A percentile compares a stretch with the other conserved stretches of the same genome.
Evolutionary conservation across 2,329 filamentous ascomycete genomes (phyloP).

Genomic region (Rhynchosporium agropyri): DNA sequence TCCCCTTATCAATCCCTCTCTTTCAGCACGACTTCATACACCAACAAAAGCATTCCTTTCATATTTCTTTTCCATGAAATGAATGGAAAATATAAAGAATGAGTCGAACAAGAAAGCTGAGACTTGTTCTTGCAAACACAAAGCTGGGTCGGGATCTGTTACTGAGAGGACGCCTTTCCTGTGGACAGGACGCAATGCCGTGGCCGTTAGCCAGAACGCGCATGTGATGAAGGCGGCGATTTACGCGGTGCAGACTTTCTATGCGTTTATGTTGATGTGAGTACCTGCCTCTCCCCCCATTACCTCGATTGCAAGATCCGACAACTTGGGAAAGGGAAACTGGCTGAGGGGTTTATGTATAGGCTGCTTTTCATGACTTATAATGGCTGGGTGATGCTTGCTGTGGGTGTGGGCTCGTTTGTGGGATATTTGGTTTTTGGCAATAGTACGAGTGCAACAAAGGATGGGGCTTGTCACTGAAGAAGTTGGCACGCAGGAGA

Average conservation of each 20-base stretch:
- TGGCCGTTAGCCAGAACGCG: conserved; percentile 63
- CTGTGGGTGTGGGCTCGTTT: conserved; percentile 86
- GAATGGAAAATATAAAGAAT: conserved; percentile 10
- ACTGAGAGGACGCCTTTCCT: conserved; percentile 66
- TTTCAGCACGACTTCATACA: conserved; percentile 14
- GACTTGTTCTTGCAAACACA: conserved; percentile 22
- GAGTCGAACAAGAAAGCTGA: conserved; percentile 34
- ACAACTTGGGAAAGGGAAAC: not conserved
- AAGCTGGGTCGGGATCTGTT: conserved; percentile 40
- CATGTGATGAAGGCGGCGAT: conserved; percentile 79
- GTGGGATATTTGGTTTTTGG: conserved; percentile 86
- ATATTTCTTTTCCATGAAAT: not conserved
- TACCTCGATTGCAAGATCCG: not conserved
- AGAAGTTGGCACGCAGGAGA: not conserved
- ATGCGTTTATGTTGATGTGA: conserved; percentile 99
- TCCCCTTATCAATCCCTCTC: not conserved
- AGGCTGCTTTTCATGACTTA: conserved; percentile 99
- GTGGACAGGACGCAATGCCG: conserved; percentile 73
- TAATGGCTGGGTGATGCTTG: conserved; percentile 96
- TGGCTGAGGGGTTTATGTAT: conserved; percentile 25
- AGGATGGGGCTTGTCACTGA: conserved; percentile 89
- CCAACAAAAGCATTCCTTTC: conserved; percentile 2
- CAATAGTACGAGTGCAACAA: conserved; percentile 68
- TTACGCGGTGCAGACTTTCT: conserved; percentile 95
- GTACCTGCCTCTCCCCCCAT: conserved; percentile 46